Base-by-base conservation (phyloP, 495 filamentous ascomycete genomes). In the Penicillium roqueforti region DNA sequence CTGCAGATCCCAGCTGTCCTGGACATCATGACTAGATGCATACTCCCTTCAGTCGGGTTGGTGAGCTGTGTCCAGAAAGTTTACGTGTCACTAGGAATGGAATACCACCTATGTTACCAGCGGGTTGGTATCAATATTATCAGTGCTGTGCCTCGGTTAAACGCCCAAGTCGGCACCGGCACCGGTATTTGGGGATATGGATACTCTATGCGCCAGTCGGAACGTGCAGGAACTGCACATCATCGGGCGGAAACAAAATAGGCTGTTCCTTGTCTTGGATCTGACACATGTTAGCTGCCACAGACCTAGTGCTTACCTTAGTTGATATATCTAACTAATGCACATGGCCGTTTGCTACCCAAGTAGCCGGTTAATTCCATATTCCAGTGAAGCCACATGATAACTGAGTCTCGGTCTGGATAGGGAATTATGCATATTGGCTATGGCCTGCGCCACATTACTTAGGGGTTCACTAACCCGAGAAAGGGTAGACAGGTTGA, bases 301-400 rank as follows among this genome's bases (percentile, higher is more conserved):
- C 88, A 84, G 85, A 22, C n/a, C 11, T 38, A 16, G 48, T 61
- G n/a, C n/a, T n/a, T n/a, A n/a, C n/a, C n/a, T n/a, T n/a, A n/a
- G n/a, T n/a, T n/a, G n/a, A n/a, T n/a, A n/a, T n/a, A n/a, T n/a
- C n/a, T n/a, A n/a, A n/a, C 22, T 43, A 34, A 20, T 39, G 10
- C 26, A 28, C 26, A 31, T 50, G 20, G 29, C 25, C n/a, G 25
- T 47, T 53, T 53, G 34, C 39, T 19, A 29, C 41, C 57, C 18
- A 40, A 32, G 41, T n/a, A 2, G 36, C 20, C 11, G 34, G 18
- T 23, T 22, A 11, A 69, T 80, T 74, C 70, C 16, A 88, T 87
- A 68, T 96, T 89, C 73, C 92, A 96, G 67, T 96, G 90, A 23
- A 95, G 75, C 92, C 91, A 96, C 83, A 97, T 89, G 39, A 29